These are phyloP conservation scores for Saxophila tyrrhenica DNA, from an alignment of 495 filamentous ascomycete genomes.

Conservation along the genomic window DNA sequence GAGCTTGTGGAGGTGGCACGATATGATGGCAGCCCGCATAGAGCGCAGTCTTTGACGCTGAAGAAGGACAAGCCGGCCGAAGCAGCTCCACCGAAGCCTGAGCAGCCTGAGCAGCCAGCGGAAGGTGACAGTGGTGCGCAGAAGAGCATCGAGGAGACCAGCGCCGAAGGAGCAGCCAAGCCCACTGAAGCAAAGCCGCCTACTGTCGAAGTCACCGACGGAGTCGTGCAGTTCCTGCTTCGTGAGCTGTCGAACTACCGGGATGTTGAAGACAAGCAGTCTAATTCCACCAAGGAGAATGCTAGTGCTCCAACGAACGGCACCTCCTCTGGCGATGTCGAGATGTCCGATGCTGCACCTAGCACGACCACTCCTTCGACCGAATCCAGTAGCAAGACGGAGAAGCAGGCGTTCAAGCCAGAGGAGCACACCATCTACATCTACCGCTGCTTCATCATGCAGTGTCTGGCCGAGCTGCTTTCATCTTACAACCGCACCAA, in stretches of 20 bases:
- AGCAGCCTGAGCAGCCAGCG: background rate
- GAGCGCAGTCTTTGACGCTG: slow-evolving; percentile 46
- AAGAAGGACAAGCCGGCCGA: slow-evolving; percentile 40
- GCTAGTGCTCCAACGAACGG: background rate
- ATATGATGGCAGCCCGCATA: slow-evolving; percentile 45
- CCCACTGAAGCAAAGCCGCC: slow-evolving; percentile 64
- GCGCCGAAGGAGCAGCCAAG: slow-evolving; percentile 40
- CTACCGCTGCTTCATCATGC: slow-evolving; percentile 88
- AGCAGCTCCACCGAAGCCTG: background rate
- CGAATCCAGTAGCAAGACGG: slow-evolving; percentile 45
- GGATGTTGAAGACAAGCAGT: slow-evolving; percentile 76
- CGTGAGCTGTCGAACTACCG: slow-evolving; percentile 85
- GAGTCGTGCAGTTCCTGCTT: slow-evolving; percentile 92
- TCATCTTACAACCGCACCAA: slow-evolving; percentile 88
- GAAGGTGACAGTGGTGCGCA: slow-evolving; percentile 32
- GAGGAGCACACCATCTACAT: slow-evolving; percentile 93
- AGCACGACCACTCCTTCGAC: slow-evolving; percentile 8
- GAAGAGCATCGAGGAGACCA: slow-evolving; percentile 8
- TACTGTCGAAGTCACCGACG: slow-evolving; percentile 83
- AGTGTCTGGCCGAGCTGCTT: slow-evolving; percentile 87
- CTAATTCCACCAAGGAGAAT: slow-evolving; percentile 34
- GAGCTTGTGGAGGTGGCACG: slow-evolving; percentile 63
- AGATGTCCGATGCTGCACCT: slow-evolving; percentile 34
- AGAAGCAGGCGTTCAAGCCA: slow-evolving; percentile 75
- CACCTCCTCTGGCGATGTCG: slow-evolving; percentile 35